Evolutionary conservation across 2,329 filamentous ascomycete species (phyloP), one percentile per base, ranked within the genome.

Genomic region (Conoideocrella luteorostrata): DNA sequence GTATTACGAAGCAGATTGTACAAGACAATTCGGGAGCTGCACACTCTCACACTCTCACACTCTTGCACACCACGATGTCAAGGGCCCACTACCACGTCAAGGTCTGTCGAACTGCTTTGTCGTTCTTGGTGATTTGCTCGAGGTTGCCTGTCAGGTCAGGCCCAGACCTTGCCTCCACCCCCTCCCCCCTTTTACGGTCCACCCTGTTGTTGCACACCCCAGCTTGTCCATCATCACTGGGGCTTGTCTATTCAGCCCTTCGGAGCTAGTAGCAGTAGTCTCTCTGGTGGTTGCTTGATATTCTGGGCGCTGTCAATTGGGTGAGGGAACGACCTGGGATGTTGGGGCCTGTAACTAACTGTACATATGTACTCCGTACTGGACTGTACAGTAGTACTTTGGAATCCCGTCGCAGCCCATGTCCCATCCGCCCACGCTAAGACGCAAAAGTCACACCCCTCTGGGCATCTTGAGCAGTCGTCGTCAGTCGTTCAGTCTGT

Each of bases 201-300:
- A 43, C 39, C 36, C n/a, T 43, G 40, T 15, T 43, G 40, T 36
- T 20, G 39, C 39, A 46, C 44, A 18, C 36, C 40, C 39, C 23
- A 24, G 44, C 34, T 36, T 32, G 44, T 43, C 39, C 45, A 40
- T 40, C 43, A 43, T 43, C 24, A 48, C 53, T 54, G 46, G 53
- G 50, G 53, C 56, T 26, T 33, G 42, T 28, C 54, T 56, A 48
- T 60, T 65, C 62, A 65, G 62, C 62, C 62, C 60, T 65, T 55
- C 59, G 52, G 49, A 61, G 58, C 62, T 65, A 65, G 59, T 54
- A 55, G 47, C 46, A 47, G 41, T 47, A 47, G 45, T 44, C 33
- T 41, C 21, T 37, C 38, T 43, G 32, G 44, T 43, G 44, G 44
- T 46, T 43, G 18, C 35, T 43, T 24, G 39, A 46, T 29, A 24